Percentiles rank a stretch among this genome's conserved stretches.
These are phyloP conservation scores for Aphanomyces astaci DNA, from an alignment of 352 stramenopile genomes.

Conservation along the genomic window DNA sequence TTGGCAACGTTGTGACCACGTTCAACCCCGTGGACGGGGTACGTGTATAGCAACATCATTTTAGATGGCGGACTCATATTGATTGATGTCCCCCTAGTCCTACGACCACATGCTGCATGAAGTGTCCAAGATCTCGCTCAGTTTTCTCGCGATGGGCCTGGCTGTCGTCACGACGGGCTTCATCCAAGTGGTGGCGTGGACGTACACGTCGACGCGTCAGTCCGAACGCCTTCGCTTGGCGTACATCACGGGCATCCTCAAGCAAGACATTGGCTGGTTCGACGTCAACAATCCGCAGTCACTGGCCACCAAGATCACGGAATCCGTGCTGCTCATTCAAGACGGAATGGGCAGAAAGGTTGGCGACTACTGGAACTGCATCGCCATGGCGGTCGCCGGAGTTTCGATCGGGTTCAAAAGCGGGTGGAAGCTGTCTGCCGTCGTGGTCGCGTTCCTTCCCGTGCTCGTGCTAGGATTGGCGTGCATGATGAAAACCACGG, in stretches of 20 bases:
- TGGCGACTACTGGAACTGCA: constrained; percentile 23
- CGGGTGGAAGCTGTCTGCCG: constrained; percentile 24
- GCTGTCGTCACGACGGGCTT: constrained; percentile 40
- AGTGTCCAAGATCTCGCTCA: constrained; percentile 32
- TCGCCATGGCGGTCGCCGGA: constrained; percentile 18
- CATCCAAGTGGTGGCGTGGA: constrained; percentile 49
- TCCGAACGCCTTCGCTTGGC: constrained; percentile 5
- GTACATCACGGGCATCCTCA: constrained; percentile 25
- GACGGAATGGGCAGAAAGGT: constrained; percentile 26
- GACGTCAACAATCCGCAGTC: constrained; percentile 29
- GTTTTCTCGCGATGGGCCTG: constrained; percentile 46
- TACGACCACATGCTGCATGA: constrained; percentile 11
- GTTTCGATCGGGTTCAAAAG: constrained; percentile 22
- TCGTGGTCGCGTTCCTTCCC: constrained; percentile 20
- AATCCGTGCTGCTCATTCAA: constrained; percentile 30
- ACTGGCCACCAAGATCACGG: constrained; percentile 39
- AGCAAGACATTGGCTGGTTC: constrained; percentile 30
- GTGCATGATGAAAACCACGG: constrained; percentile 22
- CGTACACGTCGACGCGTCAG: constrained; percentile 20
- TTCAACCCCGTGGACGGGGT: constrained; percentile 20
- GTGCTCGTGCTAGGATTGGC: constrained; percentile 7
- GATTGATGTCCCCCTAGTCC: no score
- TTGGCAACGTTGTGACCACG: constrained; percentile 15
- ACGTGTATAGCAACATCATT: no score
- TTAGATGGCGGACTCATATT: no score